Evolutionary conservation across 805 yeast species (phyloP), one percentile per base, ranked within the genome.

Genomic region (Yarrowia sp.): DNA sequence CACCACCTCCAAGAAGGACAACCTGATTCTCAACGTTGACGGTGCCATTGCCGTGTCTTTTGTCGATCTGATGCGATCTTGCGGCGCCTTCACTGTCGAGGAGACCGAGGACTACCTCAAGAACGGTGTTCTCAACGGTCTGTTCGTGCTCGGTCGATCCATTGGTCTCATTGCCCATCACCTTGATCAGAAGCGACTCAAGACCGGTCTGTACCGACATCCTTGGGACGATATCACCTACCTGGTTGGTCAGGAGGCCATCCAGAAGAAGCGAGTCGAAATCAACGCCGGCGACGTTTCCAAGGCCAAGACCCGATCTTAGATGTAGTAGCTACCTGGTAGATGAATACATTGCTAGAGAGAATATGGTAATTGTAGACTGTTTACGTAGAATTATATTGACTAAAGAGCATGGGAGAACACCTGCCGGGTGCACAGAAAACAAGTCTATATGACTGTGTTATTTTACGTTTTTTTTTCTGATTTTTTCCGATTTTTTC

Each of bases 181-280:
- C 66, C 74, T 79, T 48, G 82, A 79, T 68, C 82, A 79, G 74
- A 79, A 79, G 79, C 74, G 82, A 57, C 74, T 79, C 70, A 76
- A 78, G 73, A 78, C 81, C 50, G 81, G 81, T 33, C 73, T 79
- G 33, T 79, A 79, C 75, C 74, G 82, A 61, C 82, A 79, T 69
- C 82, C 82, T 14, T 79, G 82, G 82, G 82, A 79, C 67, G 82
- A 79, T 67, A 79, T 79, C 69, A 79, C 81, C 65, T 79, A 79
- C 69, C 69, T 77, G 64, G 77, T 77, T 60, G 77, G 77, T 61
- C 74, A 74, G 69, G 77, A 77, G 53, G 73, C 75, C 41, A 72
- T 75, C 65, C 72, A 69, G 58, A 71, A 72, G 47, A 71, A 72
- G 68, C 74, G 78, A 33, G 78, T 76, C 36, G 78, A 76, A 67